Conservation (phyloP, 2,329 filamentous ascomycete genomes). For the Intubia oerlemansii region DNA sequence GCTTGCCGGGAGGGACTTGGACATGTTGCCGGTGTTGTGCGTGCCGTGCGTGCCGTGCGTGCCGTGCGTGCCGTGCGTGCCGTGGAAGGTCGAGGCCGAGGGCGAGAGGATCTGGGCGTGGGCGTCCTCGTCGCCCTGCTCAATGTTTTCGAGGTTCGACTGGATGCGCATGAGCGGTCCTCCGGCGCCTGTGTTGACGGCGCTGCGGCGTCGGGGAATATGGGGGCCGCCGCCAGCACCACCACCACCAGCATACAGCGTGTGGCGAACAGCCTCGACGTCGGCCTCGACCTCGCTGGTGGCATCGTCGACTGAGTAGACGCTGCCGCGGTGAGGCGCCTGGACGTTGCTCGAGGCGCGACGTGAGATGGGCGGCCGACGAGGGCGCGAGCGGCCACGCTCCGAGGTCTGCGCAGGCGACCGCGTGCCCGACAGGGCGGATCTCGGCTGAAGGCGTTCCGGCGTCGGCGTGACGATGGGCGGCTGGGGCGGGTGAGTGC, state of each 20-base stretch:
- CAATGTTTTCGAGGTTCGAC: conserved; percentile 10
- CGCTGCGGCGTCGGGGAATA: too few species aligned
- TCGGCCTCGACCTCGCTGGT: conserved; percentile 59
- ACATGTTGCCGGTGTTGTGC: neutral
- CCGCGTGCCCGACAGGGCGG: conserved; percentile 14
- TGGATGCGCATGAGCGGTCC: conserved; percentile 12
- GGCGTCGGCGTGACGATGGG: conserved; percentile 5
- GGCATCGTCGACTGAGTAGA: conserved; percentile 86
- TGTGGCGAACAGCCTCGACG: conserved; percentile 25
- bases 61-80: neutral
- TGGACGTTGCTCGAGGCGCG: conserved; percentile 51
- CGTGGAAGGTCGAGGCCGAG: neutral
- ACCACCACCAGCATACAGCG: conserved; percentile 8
- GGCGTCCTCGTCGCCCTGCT: conserved; percentile 9
- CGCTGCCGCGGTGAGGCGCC: conserved; percentile 58
- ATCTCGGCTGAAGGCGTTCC: conserved; percentile 17
- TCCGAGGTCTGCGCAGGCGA: conserved; percentile 26
- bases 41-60: conserved; percentile 2
- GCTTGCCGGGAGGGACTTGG: neutral
- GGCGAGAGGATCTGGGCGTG: neutral
- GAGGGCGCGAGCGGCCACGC: conserved; percentile 29
- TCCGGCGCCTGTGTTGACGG: too few species aligned
- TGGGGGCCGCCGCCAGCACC: neutral
- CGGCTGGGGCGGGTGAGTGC: neutral
- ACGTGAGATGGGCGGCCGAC: conserved; percentile 53